A percentile compares a stretch with the other conserved stretches of the same genome.
Evolutionary conservation across 441 rosid genomes (phyloP).

Genomic region (Isatis lusitanica): DNA sequence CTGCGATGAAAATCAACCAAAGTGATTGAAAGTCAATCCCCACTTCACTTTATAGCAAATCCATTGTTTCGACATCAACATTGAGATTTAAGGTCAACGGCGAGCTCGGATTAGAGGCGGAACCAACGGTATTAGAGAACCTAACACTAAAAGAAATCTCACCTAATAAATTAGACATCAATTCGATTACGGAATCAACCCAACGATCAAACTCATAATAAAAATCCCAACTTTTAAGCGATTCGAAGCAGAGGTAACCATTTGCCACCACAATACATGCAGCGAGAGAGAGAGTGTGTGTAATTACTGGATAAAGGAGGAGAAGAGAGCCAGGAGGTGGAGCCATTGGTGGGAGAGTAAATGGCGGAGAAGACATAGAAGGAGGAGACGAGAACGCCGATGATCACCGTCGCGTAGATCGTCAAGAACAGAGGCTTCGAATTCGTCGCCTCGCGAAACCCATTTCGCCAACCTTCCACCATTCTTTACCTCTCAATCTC

Average conservation of each 20-base stretch:
- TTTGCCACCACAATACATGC: background rate
- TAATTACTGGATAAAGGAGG: constrained; percentile 46
- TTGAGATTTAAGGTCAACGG: constrained; percentile 28
- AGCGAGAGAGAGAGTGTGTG: constrained; percentile 2
- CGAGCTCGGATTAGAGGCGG: background rate
- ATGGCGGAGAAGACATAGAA: constrained; percentile 84
- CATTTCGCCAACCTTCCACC: constrained; percentile 72
- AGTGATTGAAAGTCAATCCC: constrained; percentile 17
- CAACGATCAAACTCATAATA: background rate
- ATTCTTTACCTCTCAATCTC: constrained; percentile 15
- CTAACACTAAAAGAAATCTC: background rate
- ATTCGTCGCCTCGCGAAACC: constrained; percentile 63
- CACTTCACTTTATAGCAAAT: constrained; percentile 12
- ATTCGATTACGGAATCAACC: background rate
- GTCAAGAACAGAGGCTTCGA: constrained; percentile 84
- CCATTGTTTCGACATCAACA: background rate
- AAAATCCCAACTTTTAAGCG: background rate
- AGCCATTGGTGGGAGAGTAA: constrained; percentile 55
- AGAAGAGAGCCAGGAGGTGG: constrained; percentile 60
- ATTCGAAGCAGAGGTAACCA: background rate
- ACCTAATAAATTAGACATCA: constrained; percentile 4
- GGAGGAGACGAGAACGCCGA: constrained; percentile 77
- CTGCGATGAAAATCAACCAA: background rate
- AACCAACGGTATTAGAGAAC: constrained; percentile 10
- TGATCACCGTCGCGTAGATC: constrained; percentile 74